Base-by-base conservation (phyloP, 176 grass and related monocot species). In the Musa itinerans region DNA sequence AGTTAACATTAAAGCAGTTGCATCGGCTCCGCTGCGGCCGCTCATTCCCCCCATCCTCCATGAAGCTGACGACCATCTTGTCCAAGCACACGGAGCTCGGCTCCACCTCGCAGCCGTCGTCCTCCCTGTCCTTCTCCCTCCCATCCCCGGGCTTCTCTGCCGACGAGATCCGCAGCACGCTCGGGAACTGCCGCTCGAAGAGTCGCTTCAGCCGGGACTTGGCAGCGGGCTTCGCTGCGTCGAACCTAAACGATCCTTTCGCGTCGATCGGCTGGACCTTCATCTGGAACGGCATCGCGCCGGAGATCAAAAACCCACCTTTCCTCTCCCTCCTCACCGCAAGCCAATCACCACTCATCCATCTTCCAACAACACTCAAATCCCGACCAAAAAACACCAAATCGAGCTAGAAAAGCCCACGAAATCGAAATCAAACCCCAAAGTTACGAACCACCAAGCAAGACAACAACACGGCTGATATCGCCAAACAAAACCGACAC, bases 1-100 rank as follows among this genome's bases (percentile, higher is more conserved):
- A 87, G 64, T 98, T 85, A 71, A 88, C 84, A 73, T 98, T 98
- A 50, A 98, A 98, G 86, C 95, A 98, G 83, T 93, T 98, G 61
- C 95, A 87, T 53, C 85, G 85, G 54, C 87, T 78, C 0, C 88
- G 84, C 16, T 84, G 78, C 48, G 90, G 90, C 20, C 87, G 78
- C 79, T 79, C 77, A 53, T 9, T 71, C 54, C 50, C 73, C 49
- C 79, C 86, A 48, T 89, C 94, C 81, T 97, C 94, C 16, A 99
- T 80, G 84, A 99, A 99, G 85, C 83, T 89, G 34, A 84, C 85
- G 53, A 99, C 88, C 95, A 99, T 92, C 62, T 89, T 89, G 78
- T 99, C 95, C 10, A 99, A 81, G 70, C 91, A 94, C 50, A 99
- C 74, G 14, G 95, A 89, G 73, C 86, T 93, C 16, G 91, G 88